Percentiles rank a stretch among this genome's conserved stretches.
Conservation (phyloP, 768 basidiomycete genomes). For the Agrocybe pediades region DNA sequence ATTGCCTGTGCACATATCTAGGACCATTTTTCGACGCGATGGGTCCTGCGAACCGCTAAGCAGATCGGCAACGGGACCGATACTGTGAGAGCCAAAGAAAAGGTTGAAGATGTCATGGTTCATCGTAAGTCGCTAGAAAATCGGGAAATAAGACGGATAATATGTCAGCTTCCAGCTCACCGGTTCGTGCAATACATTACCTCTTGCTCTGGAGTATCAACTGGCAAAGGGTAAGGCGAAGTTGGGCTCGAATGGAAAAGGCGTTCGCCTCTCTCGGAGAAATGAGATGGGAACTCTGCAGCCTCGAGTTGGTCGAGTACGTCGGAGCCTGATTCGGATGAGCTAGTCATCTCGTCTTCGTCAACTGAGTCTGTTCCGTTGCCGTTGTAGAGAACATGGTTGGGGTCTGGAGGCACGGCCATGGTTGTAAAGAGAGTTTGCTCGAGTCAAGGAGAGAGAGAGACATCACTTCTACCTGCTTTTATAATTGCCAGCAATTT, state of each 20-base stretch:
- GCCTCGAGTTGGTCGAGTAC: constrained; percentile 18
- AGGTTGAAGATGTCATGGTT: constrained; percentile 50
- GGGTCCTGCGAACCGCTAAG: constrained; percentile 40
- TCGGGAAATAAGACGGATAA: not conserved
- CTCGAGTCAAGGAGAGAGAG: too few species aligned
- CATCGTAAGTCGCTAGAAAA: constrained; percentile 50
- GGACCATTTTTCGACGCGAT: constrained; percentile 54
- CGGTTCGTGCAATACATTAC: constrained; percentile 36
- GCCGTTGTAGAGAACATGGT: not conserved
- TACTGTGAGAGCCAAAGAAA: constrained; percentile 57
- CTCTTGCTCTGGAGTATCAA: constrained; percentile 68
- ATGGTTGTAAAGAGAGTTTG: not conserved
- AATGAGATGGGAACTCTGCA: constrained; percentile 63
- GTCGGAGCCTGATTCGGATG: constrained; percentile 14
- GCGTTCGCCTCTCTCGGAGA: constrained; percentile 56
- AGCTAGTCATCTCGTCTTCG: not conserved
- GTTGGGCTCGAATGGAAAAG: constrained; percentile 67
- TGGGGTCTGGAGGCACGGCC: not conserved
- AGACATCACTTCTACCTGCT: not conserved
- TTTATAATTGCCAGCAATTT: not conserved
- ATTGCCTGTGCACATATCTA: constrained; percentile 80
- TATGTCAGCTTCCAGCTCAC: not conserved
- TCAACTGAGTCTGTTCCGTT: not conserved
- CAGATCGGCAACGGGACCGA: constrained; percentile 59
- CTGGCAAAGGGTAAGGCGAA: constrained; percentile 72